Evolutionary conservation across 371 early-diverging fungal species (phyloP), one percentile per base, ranked within the genome.

Genomic region (Rhizopus arrhizus): DNA sequence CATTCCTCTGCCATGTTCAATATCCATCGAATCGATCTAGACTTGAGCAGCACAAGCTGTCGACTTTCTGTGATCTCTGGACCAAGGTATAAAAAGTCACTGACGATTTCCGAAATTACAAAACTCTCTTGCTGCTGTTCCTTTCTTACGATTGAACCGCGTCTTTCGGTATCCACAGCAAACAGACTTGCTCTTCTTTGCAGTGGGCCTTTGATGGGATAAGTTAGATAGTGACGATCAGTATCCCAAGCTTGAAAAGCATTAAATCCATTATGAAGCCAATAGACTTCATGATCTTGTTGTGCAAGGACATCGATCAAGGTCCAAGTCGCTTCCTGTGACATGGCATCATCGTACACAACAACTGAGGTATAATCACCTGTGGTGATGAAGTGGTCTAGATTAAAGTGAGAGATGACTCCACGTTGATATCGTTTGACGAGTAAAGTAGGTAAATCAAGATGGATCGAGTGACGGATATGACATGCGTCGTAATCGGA

Each of bases 1-100:
- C 85, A 85, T 61, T 87, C 85, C 49, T 78, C 81, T 11, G 87
- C 87, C 85, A 87, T 82, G 60, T 87, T 87, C 15, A 87, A 57
- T 33, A 86, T 74, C 11, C 84, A 68, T 50, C 65, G 71, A 38
- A 86, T 82, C 0, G 74, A 75, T 40, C 77, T 60, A 6, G 70
- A 47, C 10, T 70, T 62, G 33, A 86, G 61, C 36, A 68, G 72
- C 3, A 60, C 50, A 8, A 80, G 58, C 51, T 86, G 84, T 5
- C 73, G 69, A 22, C 60, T 40, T 38, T 68, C 74, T 10, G 73
- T 66, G 38, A 85, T 78, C 56, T 86, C 86, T 4, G 86, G 86
- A n/a, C 86, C 86, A 16, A 86, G 61, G 56, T 72, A 86, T 16
- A 86, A 58, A 61, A 86, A 86, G 13, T 71, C 71, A 12, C 84